phyloP scores from a whole-genome alignment of 2,329 filamentous ascomycete species.

The Aspergillus sp. region DNA sequence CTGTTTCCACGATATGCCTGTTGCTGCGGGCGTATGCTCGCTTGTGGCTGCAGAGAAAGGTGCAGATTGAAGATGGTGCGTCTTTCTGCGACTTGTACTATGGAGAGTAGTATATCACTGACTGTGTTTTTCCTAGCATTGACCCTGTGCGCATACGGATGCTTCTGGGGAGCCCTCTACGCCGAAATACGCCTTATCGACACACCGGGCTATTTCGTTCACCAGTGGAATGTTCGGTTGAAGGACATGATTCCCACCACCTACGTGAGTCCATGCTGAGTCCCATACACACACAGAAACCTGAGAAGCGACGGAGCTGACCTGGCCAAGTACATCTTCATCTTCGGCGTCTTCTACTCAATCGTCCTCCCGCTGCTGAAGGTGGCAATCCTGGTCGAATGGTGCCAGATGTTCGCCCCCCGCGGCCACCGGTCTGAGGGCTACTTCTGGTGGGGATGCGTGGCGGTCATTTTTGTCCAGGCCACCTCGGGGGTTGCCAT shows the following conservation, averaged over 20 bases:
- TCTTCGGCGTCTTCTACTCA: slow-evolving; percentile 29
- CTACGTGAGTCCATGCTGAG: slow-evolving; percentile 15
- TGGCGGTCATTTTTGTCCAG: slow-evolving; percentile 23
- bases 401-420: slow-evolving; percentile 31
- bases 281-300: background rate
- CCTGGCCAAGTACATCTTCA: slow-evolving; percentile 18
- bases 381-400: slow-evolving; percentile 36
- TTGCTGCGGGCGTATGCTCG: slow-evolving; percentile 10
- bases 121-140: background rate
- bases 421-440: slow-evolving; percentile 12
- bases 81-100: slow-evolving; percentile 2
- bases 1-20: slow-evolving; percentile 11
- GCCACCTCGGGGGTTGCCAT: slow-evolving; percentile 17
- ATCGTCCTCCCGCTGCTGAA: slow-evolving; percentile 33
- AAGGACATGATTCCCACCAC: slow-evolving; percentile 16
- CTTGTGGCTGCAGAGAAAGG: slow-evolving; percentile 10
- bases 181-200: slow-evolving; percentile 15
- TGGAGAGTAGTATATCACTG: background rate
- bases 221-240: slow-evolving; percentile 24
- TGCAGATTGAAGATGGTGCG: slow-evolving; percentile 14
- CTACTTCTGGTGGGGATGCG: slow-evolving; percentile 29
- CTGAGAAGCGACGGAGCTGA: too few species aligned
- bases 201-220: slow-evolving; percentile 28
- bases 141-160: slow-evolving; percentile 1
- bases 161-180: slow-evolving; percentile 14